phyloP scores from a whole-genome alignment of 2,329 filamentous ascomycete species.

The Colletotrichum sidae region DNA sequence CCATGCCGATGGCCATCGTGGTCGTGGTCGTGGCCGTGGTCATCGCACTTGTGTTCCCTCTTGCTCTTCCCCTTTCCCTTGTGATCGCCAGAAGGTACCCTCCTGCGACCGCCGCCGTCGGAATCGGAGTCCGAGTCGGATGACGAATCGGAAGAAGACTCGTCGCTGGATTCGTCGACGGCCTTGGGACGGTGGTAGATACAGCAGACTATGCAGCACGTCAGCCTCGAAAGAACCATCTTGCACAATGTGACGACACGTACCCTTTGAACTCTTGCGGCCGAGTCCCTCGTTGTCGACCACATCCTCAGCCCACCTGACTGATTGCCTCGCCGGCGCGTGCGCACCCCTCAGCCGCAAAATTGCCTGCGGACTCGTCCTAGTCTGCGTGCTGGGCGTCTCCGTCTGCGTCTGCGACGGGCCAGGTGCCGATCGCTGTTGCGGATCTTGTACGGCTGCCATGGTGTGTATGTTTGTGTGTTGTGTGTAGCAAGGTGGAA shows the following conservation, averaged over 20 bases:
- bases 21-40: slow-evolving; percentile 48
- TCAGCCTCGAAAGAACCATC: background rate
- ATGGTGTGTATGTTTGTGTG: background rate
- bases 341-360: slow-evolving; percentile 65
- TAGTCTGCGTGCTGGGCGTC: slow-evolving; percentile 43
- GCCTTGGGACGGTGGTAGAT: slow-evolving; percentile 92
- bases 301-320: slow-evolving; percentile 93
- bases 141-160: slow-evolving; percentile 69
- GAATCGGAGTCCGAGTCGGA: slow-evolving; percentile 64
- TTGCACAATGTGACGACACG: slow-evolving; percentile 33
- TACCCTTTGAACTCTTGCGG: slow-evolving; percentile 94
- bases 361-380: slow-evolving; percentile 51
- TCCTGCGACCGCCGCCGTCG: slow-evolving; percentile 47
- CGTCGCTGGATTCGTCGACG: slow-evolving; percentile 84
- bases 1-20: slow-evolving; percentile 49
- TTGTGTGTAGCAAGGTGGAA: background rate
- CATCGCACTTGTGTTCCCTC: slow-evolving; percentile 49
- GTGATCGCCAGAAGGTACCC: slow-evolving; percentile 45
- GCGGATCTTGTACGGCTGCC: slow-evolving; percentile 43
- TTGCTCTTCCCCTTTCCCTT: slow-evolving; percentile 52
- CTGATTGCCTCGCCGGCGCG: slow-evolving; percentile 65
- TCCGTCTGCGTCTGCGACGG: slow-evolving; percentile 50
- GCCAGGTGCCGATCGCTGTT: slow-evolving; percentile 44
- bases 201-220: slow-evolving; percentile 81
- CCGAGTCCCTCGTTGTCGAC: slow-evolving; percentile 96